Evolutionary conservation across 1,284 basidiomycete genomes (phyloP).

Genomic region (Pholiota adiposa): DNA sequence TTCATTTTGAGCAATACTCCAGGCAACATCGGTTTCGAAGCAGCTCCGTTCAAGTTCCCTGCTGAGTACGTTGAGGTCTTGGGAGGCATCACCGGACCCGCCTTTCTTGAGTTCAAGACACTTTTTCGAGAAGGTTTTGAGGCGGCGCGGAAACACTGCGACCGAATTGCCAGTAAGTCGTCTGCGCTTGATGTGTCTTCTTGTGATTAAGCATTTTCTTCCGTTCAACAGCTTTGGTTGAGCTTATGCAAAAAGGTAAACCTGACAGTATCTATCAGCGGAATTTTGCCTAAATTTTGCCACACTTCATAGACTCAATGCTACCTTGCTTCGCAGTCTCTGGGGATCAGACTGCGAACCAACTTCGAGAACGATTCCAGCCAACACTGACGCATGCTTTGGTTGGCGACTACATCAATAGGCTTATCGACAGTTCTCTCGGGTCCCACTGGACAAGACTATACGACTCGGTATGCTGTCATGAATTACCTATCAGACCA

Average conservation of each 20-base stretch:
- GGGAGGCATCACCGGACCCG: conserved; percentile 81
- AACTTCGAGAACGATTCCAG: conserved; percentile 93
- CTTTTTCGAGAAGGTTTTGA: conserved; percentile 95
- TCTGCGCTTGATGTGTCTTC: neutral
- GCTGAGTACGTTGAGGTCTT: conserved; percentile 96
- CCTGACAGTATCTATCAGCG: conserved; percentile 6
- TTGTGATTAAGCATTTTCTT: neutral
- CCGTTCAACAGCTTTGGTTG: conserved; percentile 82
- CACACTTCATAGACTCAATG: conserved; percentile 69
- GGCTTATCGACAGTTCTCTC: conserved; percentile 84
- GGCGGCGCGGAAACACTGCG: conserved; percentile 94
- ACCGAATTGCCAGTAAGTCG: conserved; percentile 89
- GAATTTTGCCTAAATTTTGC: neutral
- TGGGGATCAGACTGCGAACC: conserved; percentile 88
- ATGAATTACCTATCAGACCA: neutral
- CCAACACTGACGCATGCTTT: conserved; percentile 87
- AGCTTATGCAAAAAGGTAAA: conserved; percentile 93
- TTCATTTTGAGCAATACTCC: conserved; percentile 98
- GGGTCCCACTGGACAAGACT: conserved; percentile 93
- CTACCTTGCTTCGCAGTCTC: conserved; percentile 92
- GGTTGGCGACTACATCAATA: conserved; percentile 88
- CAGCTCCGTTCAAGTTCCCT: conserved; percentile 97
- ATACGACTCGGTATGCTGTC: conserved; percentile 82
- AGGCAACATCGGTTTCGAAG: conserved; percentile 97
- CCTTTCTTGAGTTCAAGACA: conserved; percentile 85